Conservation (phyloP, 257 asterid species). For the Apocynum venetum region DNA sequence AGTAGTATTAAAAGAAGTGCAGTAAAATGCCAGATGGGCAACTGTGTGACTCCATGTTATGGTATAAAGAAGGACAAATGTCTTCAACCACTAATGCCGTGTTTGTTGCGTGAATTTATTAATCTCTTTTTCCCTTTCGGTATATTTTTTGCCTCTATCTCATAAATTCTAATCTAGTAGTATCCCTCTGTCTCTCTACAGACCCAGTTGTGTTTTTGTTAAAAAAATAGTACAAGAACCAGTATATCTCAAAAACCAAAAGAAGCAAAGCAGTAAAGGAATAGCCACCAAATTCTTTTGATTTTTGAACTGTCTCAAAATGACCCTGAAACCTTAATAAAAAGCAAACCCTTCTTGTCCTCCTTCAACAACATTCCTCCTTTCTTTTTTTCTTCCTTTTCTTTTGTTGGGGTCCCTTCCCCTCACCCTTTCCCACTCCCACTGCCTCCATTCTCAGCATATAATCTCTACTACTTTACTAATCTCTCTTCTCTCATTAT, state of each 20-base stretch:
- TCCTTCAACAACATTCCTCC: conserved; percentile 30
- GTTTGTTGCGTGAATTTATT: conserved; percentile 14
- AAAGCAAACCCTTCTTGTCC: conserved; percentile 25
- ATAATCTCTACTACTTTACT: not conserved
- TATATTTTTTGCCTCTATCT: too few relatives aligned
- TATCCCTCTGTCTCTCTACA: too few relatives aligned
- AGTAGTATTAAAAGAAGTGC: not conserved
- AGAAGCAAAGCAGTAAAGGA: not conserved
- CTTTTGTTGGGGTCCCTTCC: conserved; percentile 27
- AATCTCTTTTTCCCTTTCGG: too few relatives aligned
- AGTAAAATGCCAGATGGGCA: conserved; percentile 4
- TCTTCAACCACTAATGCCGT: conserved; percentile 1
- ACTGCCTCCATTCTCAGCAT: conserved; percentile 9
- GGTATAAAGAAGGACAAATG: conserved; percentile 8
- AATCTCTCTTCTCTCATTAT: conserved; percentile 21
- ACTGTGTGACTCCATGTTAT: not conserved
- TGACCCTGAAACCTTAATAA: conserved; percentile 39
- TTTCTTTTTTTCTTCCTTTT: conserved; percentile 3
- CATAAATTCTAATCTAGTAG: not conserved
- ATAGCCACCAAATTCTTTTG: conserved; percentile 6
- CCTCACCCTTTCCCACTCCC: not conserved
- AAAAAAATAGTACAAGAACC: not conserved
- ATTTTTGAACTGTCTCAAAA: conserved; percentile 26
- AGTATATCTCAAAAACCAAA: not conserved
- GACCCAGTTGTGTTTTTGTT: not conserved